Base-by-base conservation (phyloP, 2,329 filamentous ascomycete genomes). In the Trichoderma breve region DNA sequence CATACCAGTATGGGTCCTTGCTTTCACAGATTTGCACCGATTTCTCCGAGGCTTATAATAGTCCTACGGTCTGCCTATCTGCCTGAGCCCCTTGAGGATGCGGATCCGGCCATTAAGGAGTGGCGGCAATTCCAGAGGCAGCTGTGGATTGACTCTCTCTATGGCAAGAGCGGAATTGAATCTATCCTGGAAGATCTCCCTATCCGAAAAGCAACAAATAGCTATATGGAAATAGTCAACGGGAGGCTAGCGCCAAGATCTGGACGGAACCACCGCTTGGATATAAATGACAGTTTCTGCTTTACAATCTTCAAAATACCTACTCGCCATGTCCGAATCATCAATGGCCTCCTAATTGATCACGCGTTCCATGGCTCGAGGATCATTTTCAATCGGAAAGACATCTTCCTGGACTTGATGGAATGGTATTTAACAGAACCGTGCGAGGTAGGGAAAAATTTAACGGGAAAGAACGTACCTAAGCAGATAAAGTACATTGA, bases 281-380 rank as follows among this genome's bases (percentile, higher is more conserved):
- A 7, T 32, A 36, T 30, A 30, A 36, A 55, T 21, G 63, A 66
- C 43, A 34, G 9, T 12, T 66, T 55, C 30, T 24, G 30, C 21
- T 66, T 66, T 47, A 36, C 18, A n/a, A 32, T 55, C 28, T 36
- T 8, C 14, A 24, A 34, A 18, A 55, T 66, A 26, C 9, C 63
- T 4, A 66, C 43, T 12, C 26, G 47, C 63, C 43, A 66, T 47
- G 30, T 62, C 26, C 66, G 28, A n/a, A 70, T 15, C 6, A 62
- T 70, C n/a, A 70, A 62, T 15, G 66, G 66, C 8, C 66, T 70
- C 21, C 18, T 70, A 11, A 30, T 70, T 24, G 66, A 70, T 34
- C 36, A 70, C 34, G 66, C 66, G 6, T 70, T 61, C 30, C 66
- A 70, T 36, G 66, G 70, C 34, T 67, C 61, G 15, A 67, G 28